These are phyloP conservation scores for Coemansia sp. DNA, from an alignment of 192 early-diverging fungal species.

Conservation along the genomic window DNA sequence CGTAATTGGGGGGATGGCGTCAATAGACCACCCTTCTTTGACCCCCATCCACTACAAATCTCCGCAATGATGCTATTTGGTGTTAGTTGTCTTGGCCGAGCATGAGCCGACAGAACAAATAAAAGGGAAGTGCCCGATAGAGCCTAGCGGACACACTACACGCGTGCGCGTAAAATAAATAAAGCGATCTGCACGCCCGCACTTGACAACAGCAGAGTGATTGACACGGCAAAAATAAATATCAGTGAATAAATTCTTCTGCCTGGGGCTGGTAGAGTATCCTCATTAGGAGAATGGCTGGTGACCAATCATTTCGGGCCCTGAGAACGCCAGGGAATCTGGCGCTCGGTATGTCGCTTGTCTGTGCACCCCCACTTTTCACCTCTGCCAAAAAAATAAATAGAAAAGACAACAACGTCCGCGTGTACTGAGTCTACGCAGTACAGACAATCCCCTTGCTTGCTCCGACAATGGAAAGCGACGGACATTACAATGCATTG, in stretches of 20 bases:
- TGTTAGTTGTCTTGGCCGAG: background rate
- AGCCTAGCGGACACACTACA: background rate
- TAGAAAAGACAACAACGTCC: background rate
- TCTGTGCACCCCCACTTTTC: conserved; percentile 1
- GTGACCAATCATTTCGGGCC: conserved; percentile 5
- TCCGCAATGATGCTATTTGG: background rate
- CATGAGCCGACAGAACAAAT: background rate
- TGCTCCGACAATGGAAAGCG: background rate
- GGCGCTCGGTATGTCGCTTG: conserved; percentile 4
- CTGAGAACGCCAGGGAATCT: background rate
- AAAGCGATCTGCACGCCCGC: conserved; percentile 6
- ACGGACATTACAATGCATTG: conserved; percentile 1
- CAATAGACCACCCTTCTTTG: background rate
- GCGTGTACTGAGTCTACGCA: conserved; percentile 4
- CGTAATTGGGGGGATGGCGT: background rate
- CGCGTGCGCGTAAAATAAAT: background rate
- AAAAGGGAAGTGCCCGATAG: background rate
- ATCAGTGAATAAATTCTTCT: background rate
- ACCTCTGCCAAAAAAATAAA: background rate
- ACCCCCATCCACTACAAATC: background rate
- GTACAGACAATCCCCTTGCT: background rate
- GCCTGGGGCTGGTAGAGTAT: conserved; percentile 11
- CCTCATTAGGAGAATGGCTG: background rate
- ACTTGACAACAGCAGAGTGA: conserved; percentile 4
- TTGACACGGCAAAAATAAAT: conserved; percentile 3